Evolutionary conservation across 768 basidiomycete species (phyloP).

Genomic region (Neoboletus brunneissimus): DNA sequence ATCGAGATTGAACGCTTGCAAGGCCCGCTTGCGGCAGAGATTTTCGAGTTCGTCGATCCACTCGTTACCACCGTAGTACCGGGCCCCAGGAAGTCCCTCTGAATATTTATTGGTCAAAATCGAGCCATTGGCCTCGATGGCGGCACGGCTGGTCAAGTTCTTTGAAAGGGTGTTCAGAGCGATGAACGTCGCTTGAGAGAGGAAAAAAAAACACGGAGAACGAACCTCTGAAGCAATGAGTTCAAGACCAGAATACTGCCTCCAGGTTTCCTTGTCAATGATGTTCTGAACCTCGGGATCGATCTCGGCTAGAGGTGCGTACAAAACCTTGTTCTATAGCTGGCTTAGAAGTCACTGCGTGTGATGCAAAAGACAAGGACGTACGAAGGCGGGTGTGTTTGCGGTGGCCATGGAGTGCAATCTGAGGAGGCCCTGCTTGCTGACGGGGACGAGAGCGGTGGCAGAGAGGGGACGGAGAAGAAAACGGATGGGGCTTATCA

Average conservation of each 20-base stretch:
- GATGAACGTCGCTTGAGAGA: background rate
- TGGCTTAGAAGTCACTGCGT: background rate
- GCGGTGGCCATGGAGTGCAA: constrained; percentile 57
- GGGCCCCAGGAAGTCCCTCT: constrained; percentile 95
- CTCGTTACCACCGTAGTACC: constrained; percentile 98
- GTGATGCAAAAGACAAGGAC: constrained; percentile 23
- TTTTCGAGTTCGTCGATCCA: constrained; percentile 95
- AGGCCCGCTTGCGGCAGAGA: constrained; percentile 92
- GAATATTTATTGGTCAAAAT: constrained; percentile 99
- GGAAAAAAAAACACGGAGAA: background rate
- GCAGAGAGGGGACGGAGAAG: constrained; percentile 28
- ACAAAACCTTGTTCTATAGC: constrained; percentile 85
- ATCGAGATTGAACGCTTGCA: constrained; percentile 95
- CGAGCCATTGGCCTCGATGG: constrained; percentile 98
- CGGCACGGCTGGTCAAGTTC: constrained; percentile 95
- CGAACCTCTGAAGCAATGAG: constrained; percentile 97
- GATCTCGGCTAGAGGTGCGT: constrained; percentile 81
- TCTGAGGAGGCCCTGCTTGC: constrained; percentile 7
- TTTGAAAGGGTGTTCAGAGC: constrained; percentile 26
- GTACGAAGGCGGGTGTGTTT: constrained; percentile 59
- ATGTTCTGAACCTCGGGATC: constrained; percentile 97
- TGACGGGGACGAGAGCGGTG: constrained; percentile 24
- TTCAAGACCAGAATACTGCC: constrained; percentile 96
- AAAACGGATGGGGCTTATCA: constrained; percentile 31
- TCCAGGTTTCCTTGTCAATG: constrained; percentile 99